Evolutionary conservation across 208 protist genomes (phyloP).

Genomic region (Novymonas esmeraldas): DNA sequence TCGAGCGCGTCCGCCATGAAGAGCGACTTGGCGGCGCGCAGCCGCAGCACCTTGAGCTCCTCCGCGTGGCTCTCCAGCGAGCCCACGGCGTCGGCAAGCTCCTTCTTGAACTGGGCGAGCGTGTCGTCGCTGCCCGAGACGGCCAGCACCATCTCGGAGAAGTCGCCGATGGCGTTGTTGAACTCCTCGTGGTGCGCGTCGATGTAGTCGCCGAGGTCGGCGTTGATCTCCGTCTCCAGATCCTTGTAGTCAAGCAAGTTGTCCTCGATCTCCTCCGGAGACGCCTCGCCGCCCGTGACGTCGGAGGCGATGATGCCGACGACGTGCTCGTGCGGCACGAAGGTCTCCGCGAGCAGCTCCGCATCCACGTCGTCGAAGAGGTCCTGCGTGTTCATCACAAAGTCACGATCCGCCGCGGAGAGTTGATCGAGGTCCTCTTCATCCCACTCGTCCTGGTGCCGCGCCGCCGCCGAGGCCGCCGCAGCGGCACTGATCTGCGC

Average conservation of each 20-base stretch:
- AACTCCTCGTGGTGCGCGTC: slow-evolving; percentile 82
- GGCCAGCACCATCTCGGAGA: slow-evolving; percentile 85
- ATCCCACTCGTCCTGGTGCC: slow-evolving; percentile 41
- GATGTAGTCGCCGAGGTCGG: slow-evolving; percentile 72
- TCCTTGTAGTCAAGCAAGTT: slow-evolving; percentile 63
- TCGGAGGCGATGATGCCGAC: slow-evolving; percentile 72
- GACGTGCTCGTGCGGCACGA: slow-evolving; percentile 84
- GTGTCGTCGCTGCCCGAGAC: slow-evolving; percentile 82
- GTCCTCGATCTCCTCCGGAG: slow-evolving; percentile 66
- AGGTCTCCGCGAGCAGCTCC: slow-evolving; percentile 57
- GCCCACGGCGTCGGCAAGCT: slow-evolving; percentile 49
- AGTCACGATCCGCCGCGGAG: slow-evolving; percentile 49
- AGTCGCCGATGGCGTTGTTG: slow-evolving; percentile 75
- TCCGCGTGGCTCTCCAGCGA: slow-evolving; percentile 73
- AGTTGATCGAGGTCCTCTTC: slow-evolving; percentile 49
- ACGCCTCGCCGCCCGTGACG: slow-evolving; percentile 55
- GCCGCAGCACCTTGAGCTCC: slow-evolving; percentile 73
- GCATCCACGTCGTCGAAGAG: slow-evolving; percentile 78
- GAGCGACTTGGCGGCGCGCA: slow-evolving; percentile 74
- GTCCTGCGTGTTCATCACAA: slow-evolving; percentile 62
- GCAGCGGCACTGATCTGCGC: neutral
- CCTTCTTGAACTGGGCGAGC: slow-evolving; percentile 70
- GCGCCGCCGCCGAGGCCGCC: neutral
- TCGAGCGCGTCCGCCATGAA: slow-evolving; percentile 67
- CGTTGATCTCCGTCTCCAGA: slow-evolving; percentile 67